phyloP scores from a whole-genome alignment of 2,329 filamentous ascomycete species.

The Ophiobolus disseminans region DNA sequence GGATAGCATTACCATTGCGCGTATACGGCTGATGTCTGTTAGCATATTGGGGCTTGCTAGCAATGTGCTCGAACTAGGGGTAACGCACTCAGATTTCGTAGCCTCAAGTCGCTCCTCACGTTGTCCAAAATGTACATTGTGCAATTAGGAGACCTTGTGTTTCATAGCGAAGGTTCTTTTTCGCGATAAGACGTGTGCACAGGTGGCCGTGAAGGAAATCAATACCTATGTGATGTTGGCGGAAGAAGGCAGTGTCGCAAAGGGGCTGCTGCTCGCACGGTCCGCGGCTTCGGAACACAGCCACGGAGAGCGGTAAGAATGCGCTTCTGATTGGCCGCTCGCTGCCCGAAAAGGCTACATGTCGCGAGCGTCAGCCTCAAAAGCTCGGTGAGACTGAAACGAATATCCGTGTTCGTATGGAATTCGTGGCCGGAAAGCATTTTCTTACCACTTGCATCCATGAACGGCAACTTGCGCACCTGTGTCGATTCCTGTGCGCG shows the following conservation, averaged over 20 bases:
- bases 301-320: background rate
- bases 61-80: background rate
- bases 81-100: background rate
- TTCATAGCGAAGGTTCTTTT: background rate
- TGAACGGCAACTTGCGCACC: too few relatives aligned
- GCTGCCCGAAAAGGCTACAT: background rate
- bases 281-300: background rate
- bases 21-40: background rate
- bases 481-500: background rate
- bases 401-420: too few relatives aligned
- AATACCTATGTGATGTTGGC: background rate
- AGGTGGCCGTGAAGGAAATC: background rate
- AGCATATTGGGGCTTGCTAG: background rate
- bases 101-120: background rate
- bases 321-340: background rate
- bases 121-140: background rate
- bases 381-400: too few relatives aligned
- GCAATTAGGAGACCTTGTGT: background rate
- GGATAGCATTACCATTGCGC: background rate
- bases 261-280: too few relatives aligned
- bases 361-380: too few relatives aligned
- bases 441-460: too few relatives aligned
- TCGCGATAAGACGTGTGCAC: background rate
- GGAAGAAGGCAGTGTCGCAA: background rate
- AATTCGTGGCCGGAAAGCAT: too few relatives aligned